Base-by-base conservation (phyloP, 345 rosid genomes). In the Ceriops tagal region DNA sequence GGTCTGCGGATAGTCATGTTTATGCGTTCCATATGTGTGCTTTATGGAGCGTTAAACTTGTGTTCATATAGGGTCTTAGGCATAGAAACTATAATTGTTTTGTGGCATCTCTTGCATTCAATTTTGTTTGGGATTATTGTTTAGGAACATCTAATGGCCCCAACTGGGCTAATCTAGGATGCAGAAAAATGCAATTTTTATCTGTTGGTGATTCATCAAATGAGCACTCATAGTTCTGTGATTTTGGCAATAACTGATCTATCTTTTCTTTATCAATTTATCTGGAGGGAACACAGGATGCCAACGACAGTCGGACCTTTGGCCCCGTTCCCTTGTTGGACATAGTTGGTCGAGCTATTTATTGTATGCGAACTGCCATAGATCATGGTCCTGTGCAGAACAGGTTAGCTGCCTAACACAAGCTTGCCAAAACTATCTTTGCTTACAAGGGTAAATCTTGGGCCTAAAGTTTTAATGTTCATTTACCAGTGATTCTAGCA, bases 361-460 rank as follows among this genome's bases (percentile, higher is more conserved):
- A 95, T 64, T 85, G 93, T 75, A 79, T 92, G 59, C 83, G 86
- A 65, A 86, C 90, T 19, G 96, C 93, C 27, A 89, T 92, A 37
- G 99, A 95, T 74, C 98, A 95, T 58, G 99, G 97, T 70, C 97
- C 96, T 0, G 92, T 95, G 58, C 76, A 76, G 79, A 95, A 95
- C 86, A 95, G 99, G 99, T 87, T 55, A 73, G 76, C 34, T 78
- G 32, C 35, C 56, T 6, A 7, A 8, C 20, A 49, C 47, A 49
- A 27, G 21, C 70, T 39, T 22, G 22, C 57, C 58, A 26, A 60
- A 18, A 37, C 39, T 8, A 20, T 30, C 26, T 35, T 65, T 46
- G 5, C 52, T 62, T 62, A 59, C 52, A 49, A 35, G 30, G 60
- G 31, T 3, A 47, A 71, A 61, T 53, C 1, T 63, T 39, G 77